Percentiles rank a stretch among this genome's conserved stretches.
phyloP scores from a whole-genome alignment of 345 rosid species.

The Eucalyptus erythrocorys region DNA sequence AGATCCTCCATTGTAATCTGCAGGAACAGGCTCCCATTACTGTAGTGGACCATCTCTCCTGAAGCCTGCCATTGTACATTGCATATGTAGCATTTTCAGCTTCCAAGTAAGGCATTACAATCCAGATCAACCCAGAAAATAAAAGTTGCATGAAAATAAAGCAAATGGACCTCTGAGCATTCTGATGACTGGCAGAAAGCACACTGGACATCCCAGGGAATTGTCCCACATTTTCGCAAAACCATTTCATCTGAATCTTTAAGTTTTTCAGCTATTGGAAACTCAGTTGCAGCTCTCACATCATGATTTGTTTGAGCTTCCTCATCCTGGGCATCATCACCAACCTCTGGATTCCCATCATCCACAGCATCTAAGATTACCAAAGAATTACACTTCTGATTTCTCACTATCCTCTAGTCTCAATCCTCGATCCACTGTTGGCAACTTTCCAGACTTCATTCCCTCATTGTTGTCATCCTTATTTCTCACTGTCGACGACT shows the following conservation, averaged over 20 bases:
- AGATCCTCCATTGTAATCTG: constrained; percentile 36
- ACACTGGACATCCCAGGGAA: constrained; percentile 19
- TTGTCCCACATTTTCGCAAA: constrained; percentile 22
- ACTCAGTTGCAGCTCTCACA: constrained; percentile 1
- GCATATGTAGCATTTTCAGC: background rate
- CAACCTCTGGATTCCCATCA: background rate
- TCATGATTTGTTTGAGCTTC: background rate
- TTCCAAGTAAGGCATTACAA: background rate
- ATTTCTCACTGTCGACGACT: background rate
- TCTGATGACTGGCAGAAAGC: constrained; percentile 73
- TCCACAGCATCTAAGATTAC: background rate
- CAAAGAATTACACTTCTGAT: background rate
- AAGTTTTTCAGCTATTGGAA: constrained; percentile 3
- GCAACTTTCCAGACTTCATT: background rate
- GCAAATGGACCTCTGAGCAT: constrained; percentile 45
- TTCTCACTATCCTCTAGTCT: background rate
- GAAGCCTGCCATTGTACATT: constrained; percentile 38
- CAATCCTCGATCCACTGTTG: background rate
- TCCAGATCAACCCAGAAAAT: background rate
- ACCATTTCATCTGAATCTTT: background rate
- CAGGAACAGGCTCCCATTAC: constrained; percentile 53
- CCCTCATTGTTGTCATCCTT: background rate
- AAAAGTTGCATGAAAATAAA: background rate
- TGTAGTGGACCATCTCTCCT: constrained; percentile 75
- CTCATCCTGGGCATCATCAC: background rate